phyloP scores from a whole-genome alignment of 805 yeast genomes.

The Lipomyces kockii region DNA sequence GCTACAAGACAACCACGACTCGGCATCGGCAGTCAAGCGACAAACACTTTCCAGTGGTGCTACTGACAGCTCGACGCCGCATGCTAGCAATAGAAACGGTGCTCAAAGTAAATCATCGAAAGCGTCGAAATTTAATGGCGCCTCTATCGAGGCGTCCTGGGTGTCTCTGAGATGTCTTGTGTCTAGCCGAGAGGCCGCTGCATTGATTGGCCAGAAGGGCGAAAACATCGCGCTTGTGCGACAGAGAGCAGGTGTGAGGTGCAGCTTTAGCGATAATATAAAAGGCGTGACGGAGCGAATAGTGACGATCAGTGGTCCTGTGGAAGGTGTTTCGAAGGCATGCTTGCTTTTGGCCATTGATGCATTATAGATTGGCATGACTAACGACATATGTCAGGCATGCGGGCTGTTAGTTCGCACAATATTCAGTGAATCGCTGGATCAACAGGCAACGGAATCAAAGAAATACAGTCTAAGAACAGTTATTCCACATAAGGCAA shows the following conservation, averaged over 20 bases:
- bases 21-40: neutral
- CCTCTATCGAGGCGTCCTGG: slow-evolving; percentile 13
- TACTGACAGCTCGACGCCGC: neutral
- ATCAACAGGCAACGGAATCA: neutral
- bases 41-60: neutral
- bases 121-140: neutral
- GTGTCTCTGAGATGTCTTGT: slow-evolving; percentile 27
- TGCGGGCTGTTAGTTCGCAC: slow-evolving; percentile 14
- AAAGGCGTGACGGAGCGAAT: slow-evolving; percentile 25
- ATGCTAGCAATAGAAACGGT: neutral
- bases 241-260: slow-evolving; percentile 22
- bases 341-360: slow-evolving; percentile 1
- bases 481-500: slow-evolving; percentile 26
- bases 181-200: slow-evolving; percentile 33
- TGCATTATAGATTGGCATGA: neutral
- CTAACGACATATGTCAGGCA: slow-evolving; percentile 5
- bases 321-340: slow-evolving; percentile 17
- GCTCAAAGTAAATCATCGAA: neutral
- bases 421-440: slow-evolving; percentile 4
- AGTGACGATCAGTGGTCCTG: slow-evolving; percentile 24
- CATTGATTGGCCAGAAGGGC: slow-evolving; percentile 30
- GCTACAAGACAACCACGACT: neutral
- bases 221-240: slow-evolving; percentile 23
- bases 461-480: slow-evolving; percentile 16
- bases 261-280: slow-evolving; percentile 25